Evolutionary conservation across 108 stramenopile genomes (phyloP).

Genomic region (Chaetoceros tenuissimus): DNA sequence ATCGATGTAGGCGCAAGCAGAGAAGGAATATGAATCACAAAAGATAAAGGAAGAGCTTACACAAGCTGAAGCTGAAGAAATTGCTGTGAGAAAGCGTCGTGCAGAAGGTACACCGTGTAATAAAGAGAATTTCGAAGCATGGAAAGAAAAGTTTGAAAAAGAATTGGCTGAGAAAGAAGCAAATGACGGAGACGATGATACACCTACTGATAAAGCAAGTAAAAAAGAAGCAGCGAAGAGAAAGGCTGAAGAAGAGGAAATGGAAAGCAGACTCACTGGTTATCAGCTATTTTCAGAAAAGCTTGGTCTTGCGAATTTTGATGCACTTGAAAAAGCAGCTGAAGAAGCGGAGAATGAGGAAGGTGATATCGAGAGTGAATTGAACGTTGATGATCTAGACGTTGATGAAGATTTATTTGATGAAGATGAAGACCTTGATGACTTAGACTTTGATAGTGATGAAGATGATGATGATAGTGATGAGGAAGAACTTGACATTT

Average conservation of each 20-base stretch:
- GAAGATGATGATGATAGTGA: slow-evolving; percentile 52
- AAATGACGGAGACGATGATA: slow-evolving; percentile 11
- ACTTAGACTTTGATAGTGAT: slow-evolving; percentile 74
- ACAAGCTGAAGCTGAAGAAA: slow-evolving; percentile 71
- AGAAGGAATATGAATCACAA: slow-evolving; percentile 72
- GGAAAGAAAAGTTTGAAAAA: slow-evolving; percentile 58
- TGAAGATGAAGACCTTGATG: slow-evolving; percentile 64
- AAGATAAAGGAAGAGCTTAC: slow-evolving; percentile 63
- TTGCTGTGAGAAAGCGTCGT: slow-evolving; percentile 71
- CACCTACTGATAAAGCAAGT: slow-evolving; percentile 17
- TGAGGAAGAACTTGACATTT: slow-evolving; percentile 44
- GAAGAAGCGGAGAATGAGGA: slow-evolving; percentile 56
- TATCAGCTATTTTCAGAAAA: slow-evolving; percentile 63
- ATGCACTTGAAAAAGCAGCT: slow-evolving; percentile 74
- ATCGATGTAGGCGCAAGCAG: slow-evolving; percentile 43
- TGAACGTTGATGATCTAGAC: slow-evolving; percentile 22
- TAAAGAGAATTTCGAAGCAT: slow-evolving; percentile 55
- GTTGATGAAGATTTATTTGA: slow-evolving; percentile 67
- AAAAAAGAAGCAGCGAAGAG: slow-evolving; percentile 10
- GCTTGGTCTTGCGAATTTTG: slow-evolving; percentile 48
- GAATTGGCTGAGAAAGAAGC: slow-evolving; percentile 38
- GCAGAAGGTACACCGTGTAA: slow-evolving; percentile 80
- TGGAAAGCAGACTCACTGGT: slow-evolving; percentile 62
- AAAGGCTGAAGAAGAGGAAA: slow-evolving; percentile 27
- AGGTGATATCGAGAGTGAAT: slow-evolving; percentile 47